Percentiles rank a stretch among this genome's conserved stretches.
Conservation (phyloP, 441 rosid genomes). For the Jatropha podagrica region DNA sequence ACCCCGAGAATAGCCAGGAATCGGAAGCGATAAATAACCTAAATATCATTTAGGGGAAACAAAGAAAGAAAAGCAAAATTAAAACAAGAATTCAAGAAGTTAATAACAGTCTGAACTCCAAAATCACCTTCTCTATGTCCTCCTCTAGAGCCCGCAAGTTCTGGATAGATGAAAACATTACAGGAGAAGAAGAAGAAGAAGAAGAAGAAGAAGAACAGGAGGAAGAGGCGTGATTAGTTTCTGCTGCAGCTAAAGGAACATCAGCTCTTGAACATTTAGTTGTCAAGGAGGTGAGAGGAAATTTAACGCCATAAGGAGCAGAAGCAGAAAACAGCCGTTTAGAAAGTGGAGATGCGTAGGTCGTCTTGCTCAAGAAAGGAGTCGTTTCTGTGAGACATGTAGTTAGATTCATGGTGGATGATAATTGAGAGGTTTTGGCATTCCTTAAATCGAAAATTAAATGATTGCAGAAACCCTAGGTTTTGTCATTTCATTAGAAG, state of each 20-base stretch:
- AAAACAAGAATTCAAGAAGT: neutral
- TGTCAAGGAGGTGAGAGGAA: slow-evolving; percentile 11
- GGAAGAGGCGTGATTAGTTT: slow-evolving; percentile 6
- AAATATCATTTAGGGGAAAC: neutral
- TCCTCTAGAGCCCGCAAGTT: slow-evolving; percentile 45
- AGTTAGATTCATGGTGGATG: slow-evolving; percentile 32
- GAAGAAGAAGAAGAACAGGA: slow-evolving; percentile 18
- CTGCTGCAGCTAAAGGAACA: slow-evolving; percentile 17
- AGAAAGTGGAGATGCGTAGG: slow-evolving; percentile 6
- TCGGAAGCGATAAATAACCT: slow-evolving; percentile 60
- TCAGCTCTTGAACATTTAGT: slow-evolving; percentile 27
- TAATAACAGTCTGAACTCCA: neutral
- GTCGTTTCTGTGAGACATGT: slow-evolving; percentile 19
- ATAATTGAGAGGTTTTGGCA: slow-evolving; percentile 9
- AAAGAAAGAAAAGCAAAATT: neutral
- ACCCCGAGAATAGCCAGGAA: slow-evolving; percentile 73
- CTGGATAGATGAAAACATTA: slow-evolving; percentile 12
- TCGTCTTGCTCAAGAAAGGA: slow-evolving; percentile 3
- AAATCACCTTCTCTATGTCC: slow-evolving; percentile 54
- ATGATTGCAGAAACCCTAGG: neutral
- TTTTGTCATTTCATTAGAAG: neutral
- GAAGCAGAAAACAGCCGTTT: slow-evolving; percentile 21
- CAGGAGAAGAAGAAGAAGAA: slow-evolving; percentile 15
- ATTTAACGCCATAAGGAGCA: slow-evolving; percentile 12
- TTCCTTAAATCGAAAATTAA: neutral